Evolutionary conservation across 176 grass and related monocot species (phyloP).

Genomic region (Oryza meridionalis): DNA sequence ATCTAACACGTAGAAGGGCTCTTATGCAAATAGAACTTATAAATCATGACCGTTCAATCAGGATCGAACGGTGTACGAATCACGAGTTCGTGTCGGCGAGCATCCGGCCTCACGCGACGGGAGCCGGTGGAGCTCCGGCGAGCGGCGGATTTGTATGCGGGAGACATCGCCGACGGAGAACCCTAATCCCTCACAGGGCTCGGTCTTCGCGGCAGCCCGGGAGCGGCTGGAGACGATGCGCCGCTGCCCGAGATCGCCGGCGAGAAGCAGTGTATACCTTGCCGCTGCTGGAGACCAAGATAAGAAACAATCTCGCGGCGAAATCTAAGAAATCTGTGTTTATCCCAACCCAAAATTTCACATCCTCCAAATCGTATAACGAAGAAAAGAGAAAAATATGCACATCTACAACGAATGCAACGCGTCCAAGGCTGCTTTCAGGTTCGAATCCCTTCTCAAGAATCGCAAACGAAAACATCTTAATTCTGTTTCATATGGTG

Average conservation of each 20-base stretch:
- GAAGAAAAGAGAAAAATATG: not conserved
- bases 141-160: too few relatives aligned
- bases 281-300: not conserved
- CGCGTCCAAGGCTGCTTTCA: not conserved
- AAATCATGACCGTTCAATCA: not conserved
- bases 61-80: not conserved
- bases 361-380: not conserved
- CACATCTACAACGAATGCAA: not conserved
- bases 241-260: too few relatives aligned
- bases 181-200: too few relatives aligned
- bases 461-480: not conserved
- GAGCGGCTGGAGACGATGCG: too few relatives aligned
- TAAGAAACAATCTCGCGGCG: not conserved
- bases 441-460: not conserved
- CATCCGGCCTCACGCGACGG: not conserved
- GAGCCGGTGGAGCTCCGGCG: not conserved
- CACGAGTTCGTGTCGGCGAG: not conserved
- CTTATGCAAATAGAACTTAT: too few relatives aligned
- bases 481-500: conserved; percentile 47
- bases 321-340: not conserved
- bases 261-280: not conserved
- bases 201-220: too few relatives aligned
- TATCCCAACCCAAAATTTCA: not conserved
- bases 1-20: too few relatives aligned
- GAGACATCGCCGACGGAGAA: too few relatives aligned